Conservation (phyloP, 495 filamentous ascomycete species). For the Schizothecium vesticola region DNA sequence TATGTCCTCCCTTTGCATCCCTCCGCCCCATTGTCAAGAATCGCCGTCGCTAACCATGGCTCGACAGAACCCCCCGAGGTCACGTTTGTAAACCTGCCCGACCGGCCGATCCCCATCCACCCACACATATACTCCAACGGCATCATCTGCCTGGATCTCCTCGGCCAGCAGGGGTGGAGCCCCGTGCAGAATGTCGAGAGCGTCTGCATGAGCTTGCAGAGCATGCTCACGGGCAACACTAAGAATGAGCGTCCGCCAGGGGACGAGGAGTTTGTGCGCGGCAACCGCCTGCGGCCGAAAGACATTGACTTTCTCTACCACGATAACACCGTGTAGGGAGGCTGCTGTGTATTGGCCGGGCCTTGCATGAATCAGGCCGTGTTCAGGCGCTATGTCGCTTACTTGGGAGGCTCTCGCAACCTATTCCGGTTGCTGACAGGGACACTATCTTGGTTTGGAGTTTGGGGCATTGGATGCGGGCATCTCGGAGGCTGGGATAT, state of each 20-base stretch:
- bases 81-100: slow-evolving; percentile 63
- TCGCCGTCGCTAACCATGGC: neutral
- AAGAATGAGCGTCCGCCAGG: slow-evolving; percentile 84
- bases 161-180: slow-evolving; percentile 82
- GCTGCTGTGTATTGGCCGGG: neutral
- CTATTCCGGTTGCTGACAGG: neutral
- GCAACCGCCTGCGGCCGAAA: slow-evolving; percentile 68
- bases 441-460: neutral
- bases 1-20: too few species aligned
- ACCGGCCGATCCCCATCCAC: slow-evolving; percentile 83
- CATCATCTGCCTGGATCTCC: slow-evolving; percentile 93
- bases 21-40: neutral
- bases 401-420: neutral
- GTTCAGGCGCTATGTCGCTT: neutral
- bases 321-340: slow-evolving; percentile 67
- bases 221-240: slow-evolving; percentile 92
- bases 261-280: slow-evolving; percentile 77
- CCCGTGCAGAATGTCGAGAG: slow-evolving; percentile 96
- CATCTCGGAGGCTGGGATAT: slow-evolving; percentile 1
- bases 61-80: slow-evolving; percentile 83
- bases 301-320: slow-evolving; percentile 88
- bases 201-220: slow-evolving; percentile 95
- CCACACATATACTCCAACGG: slow-evolving; percentile 98
- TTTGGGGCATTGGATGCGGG: slow-evolving; percentile 1
- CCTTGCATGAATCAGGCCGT: neutral